A percentile compares a stretch with the other conserved stretches of the same genome.
These are phyloP conservation scores for Boletus reticuloceps DNA, from an alignment of 768 basidiomycete species.

Conservation along the genomic window DNA sequence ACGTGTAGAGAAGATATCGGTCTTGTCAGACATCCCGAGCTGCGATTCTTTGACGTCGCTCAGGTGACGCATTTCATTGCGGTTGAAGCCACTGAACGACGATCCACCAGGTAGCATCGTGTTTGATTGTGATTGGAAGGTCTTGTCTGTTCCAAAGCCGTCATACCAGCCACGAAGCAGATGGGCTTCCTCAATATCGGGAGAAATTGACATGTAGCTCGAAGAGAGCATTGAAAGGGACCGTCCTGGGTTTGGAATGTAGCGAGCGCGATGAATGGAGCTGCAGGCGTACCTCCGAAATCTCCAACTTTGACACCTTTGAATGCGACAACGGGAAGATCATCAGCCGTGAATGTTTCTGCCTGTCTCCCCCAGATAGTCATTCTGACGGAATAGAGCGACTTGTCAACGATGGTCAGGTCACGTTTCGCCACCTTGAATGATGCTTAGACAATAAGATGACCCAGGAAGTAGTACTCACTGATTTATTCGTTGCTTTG, in stretches of 20 bases:
- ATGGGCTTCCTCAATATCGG: conserved; percentile 88
- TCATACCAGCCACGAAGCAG: conserved; percentile 91
- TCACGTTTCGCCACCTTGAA: conserved; percentile 84
- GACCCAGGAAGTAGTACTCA: conserved; percentile 20
- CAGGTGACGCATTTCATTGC: conserved; percentile 69
- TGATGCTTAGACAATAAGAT: neutral
- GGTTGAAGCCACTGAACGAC: conserved; percentile 53
- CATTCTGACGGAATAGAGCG: conserved; percentile 72
- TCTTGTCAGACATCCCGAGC: conserved; percentile 71
- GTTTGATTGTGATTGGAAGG: conserved; percentile 73
- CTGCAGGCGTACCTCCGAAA: conserved; percentile 61
- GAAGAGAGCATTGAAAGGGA: conserved; percentile 81
- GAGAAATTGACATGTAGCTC: conserved; percentile 80
- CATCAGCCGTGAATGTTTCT: conserved; percentile 64
- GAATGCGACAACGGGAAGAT: conserved; percentile 80
- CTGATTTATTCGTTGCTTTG: conserved; percentile 64
- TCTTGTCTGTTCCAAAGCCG: conserved; percentile 53
- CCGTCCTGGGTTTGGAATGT: conserved; percentile 49
- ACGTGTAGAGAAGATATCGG: conserved; percentile 75
- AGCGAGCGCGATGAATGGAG: neutral
- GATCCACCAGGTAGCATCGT: conserved; percentile 36
- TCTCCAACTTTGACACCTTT: conserved; percentile 94
- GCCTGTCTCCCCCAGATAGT: conserved; percentile 98
- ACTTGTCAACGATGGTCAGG: conserved; percentile 81
- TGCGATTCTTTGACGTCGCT: conserved; percentile 76